Evolutionary conservation across 768 basidiomycete species (phyloP).

Genomic region (Naganishia vaughanmartiniae): DNA sequence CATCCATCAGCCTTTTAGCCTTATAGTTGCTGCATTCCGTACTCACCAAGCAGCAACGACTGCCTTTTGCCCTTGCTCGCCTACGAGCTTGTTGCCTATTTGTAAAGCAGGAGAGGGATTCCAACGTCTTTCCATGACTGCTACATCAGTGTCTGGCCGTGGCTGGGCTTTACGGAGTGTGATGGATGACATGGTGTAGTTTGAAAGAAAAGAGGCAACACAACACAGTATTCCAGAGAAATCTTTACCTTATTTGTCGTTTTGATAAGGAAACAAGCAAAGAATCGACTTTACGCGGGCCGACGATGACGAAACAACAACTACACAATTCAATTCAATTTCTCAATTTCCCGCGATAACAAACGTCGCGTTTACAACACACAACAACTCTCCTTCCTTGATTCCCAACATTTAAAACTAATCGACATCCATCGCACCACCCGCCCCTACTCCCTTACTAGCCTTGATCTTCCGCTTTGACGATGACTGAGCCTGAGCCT

Average conservation of each 20-base stretch:
- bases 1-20: neutral
- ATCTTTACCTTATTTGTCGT: too few species aligned
- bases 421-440: neutral
- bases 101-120: neutral
- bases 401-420: neutral
- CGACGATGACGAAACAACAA: constrained; percentile 1
- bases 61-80: constrained; percentile 15
- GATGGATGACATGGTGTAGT: neutral
- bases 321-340: too few species aligned
- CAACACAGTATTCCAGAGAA: too few species aligned
- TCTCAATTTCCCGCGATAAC: neutral
- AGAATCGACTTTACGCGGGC: neutral
- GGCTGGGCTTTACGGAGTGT: neutral
- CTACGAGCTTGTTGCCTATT: neutral
- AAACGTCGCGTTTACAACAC: neutral
- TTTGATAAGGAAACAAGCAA: neutral
- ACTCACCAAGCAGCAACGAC: constrained; percentile 15
- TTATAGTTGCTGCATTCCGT: too few species aligned
- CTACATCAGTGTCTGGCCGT: neutral
- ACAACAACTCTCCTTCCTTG: too few species aligned
- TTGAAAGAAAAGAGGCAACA: too few species aligned
- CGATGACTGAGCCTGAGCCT: neutral
- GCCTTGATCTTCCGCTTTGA: neutral
- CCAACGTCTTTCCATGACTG: neutral
- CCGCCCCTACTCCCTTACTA: neutral